Evolutionary conservation across 352 stramenopile genomes (phyloP).

Genomic region (Paralagenidium karlingii): DNA sequence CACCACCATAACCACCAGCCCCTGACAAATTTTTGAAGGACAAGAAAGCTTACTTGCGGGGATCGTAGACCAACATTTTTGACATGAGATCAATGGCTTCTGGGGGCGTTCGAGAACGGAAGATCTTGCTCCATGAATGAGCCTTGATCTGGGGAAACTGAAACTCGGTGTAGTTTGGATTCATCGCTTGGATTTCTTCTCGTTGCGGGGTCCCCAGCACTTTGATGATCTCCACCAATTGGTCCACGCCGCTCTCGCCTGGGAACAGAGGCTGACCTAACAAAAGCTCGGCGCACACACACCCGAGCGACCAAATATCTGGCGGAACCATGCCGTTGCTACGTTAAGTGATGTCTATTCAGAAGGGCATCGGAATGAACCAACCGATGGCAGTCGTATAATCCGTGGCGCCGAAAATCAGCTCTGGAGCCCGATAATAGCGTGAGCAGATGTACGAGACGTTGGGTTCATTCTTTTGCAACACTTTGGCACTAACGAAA

Average conservation of each 20-base stretch:
- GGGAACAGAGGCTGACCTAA: constrained; percentile 97
- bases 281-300: constrained; percentile 97
- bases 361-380: neutral
- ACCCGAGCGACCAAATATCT: constrained; percentile 95
- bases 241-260: constrained; percentile 97
- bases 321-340: constrained; percentile 57
- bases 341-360: neutral
- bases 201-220: constrained; percentile 96
- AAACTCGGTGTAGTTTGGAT: constrained; percentile 99
- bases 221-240: constrained; percentile 99
- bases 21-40: neutral
- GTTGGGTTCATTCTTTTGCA: constrained; percentile 97
- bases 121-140: constrained; percentile 97
- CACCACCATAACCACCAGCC: neutral
- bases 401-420: constrained; percentile 99
- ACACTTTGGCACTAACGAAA: constrained; percentile 67
- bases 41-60: constrained; percentile 80
- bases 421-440: constrained; percentile 98
- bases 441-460: constrained; percentile 99
- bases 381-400: constrained; percentile 97
- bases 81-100: constrained; percentile 96
- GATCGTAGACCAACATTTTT: constrained; percentile 97
- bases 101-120: constrained; percentile 89
- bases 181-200: constrained; percentile 99
- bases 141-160: constrained; percentile 99